Evolutionary conservation across 352 stramenopile genomes (phyloP), one percentile per base, ranked within the genome.

Genomic region (Paralagenidium karlingii): DNA sequence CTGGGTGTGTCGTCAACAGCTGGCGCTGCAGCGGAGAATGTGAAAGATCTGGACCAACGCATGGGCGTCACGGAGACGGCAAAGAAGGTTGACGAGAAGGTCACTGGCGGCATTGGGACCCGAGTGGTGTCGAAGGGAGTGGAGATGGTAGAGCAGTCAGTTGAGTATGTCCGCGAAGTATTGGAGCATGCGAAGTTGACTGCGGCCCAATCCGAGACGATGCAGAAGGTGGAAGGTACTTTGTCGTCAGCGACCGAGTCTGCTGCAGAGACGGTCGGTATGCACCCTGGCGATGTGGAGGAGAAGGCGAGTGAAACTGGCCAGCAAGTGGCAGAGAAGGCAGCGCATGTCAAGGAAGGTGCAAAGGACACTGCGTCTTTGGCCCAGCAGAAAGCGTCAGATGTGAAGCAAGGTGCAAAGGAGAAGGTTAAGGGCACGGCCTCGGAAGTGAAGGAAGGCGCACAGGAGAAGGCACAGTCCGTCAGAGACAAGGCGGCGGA

Each of bases 91-190:
- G 73, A 86, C 38, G 34, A 41, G 24, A 82, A 79, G 48, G 55
- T 85, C 25, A 82, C 68, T 0, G 68, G 71, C 19, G 73, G 73
- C 1, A 45, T 86, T 25, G 73, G 54, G 13, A 55, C 61, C 21
- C 66, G 57, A n/a, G 30, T 76, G 27, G 56, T 77, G 29, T 38
- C 59, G 28, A 77, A 65, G 15, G 63, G 64, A 22, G 59, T 69
- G n/a, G 67, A 70, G 15, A 78, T 82, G 27, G 63, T 79, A 12
- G 52, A 58, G 7, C 66, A 82, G 39, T 71, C 61, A 21, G 56
- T 83, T 16, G 75, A 60, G 24, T 87, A 87, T 47, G 59, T 82
- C 16, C 68, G 62, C 16, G 63, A 82, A 38, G 74, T 63, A 29
- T 49, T 84, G 25, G 45, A 74, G 7, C 70, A 82, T 8, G 64